These are phyloP conservation scores for Venturia asperata DNA, from an alignment of 2,329 filamentous ascomycete species.

Conservation along the genomic window DNA sequence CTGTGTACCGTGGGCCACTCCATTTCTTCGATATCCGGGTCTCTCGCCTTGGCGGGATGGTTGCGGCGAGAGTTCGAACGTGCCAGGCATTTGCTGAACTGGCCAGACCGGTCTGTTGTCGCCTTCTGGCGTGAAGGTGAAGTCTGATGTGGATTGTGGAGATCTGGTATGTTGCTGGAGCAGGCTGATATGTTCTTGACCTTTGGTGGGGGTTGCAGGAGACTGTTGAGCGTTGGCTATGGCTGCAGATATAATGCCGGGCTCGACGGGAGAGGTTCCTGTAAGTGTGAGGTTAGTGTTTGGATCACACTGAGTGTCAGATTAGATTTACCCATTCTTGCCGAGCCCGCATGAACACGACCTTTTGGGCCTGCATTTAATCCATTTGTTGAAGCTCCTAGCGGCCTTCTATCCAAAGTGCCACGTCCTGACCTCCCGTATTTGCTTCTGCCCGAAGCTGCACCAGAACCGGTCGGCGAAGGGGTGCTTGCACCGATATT, in stretches of 20 bases:
- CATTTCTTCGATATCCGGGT: slow-evolving; percentile 29
- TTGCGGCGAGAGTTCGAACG: slow-evolving; percentile 22
- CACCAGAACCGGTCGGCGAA: slow-evolving; percentile 52
- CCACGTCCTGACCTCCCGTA: slow-evolving; percentile 56
- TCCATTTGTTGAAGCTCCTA: slow-evolving; percentile 37
- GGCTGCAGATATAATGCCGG: slow-evolving; percentile 85
- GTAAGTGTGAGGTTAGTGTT: slow-evolving; percentile 31
- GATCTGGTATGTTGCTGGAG: slow-evolving; percentile 61
- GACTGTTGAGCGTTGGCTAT: slow-evolving; percentile 53
- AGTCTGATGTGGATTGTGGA: slow-evolving; percentile 71
- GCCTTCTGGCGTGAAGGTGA: slow-evolving; percentile 93
- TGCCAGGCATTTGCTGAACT: slow-evolving; percentile 33
- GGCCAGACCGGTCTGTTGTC: slow-evolving; percentile 73
- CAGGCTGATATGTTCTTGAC: slow-evolving; percentile 72
- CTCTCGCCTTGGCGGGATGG: slow-evolving; percentile 14
- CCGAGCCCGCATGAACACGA: background rate
- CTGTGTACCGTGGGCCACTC: slow-evolving; percentile 49
- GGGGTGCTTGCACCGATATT: background rate
- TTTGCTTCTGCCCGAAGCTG: slow-evolving; percentile 76
- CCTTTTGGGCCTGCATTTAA: slow-evolving; percentile 28
- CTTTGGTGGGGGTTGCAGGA: slow-evolving; percentile 47
- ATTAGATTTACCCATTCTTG: slow-evolving; percentile 16
- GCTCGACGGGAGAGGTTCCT: slow-evolving; percentile 38
- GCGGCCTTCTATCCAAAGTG: slow-evolving; percentile 36
- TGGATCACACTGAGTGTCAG: too few relatives aligned